Conservation (phyloP, 2,329 filamentous ascomycete genomes). For the Alternaria sp. region DNA sequence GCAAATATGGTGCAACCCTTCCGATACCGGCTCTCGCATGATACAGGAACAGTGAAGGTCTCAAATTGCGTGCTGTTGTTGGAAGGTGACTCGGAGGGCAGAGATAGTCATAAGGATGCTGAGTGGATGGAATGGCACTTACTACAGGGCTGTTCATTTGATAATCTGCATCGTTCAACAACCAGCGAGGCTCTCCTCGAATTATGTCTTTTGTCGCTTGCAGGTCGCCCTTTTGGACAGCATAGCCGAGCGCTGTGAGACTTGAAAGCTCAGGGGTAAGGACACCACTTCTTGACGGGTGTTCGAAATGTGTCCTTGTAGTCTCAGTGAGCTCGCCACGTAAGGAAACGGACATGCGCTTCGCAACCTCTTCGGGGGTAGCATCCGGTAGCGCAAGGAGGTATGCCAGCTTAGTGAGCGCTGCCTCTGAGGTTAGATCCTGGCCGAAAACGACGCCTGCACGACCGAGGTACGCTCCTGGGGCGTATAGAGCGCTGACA, state of each 20-base stretch:
- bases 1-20: slow-evolving; percentile 16
- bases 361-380: slow-evolving; percentile 69
- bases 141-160: slow-evolving; percentile 73
- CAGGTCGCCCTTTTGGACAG: slow-evolving; percentile 74
- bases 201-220: slow-evolving; percentile 70
- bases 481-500: slow-evolving; percentile 51
- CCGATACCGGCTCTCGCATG: slow-evolving; percentile 35
- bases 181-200: slow-evolving; percentile 67
- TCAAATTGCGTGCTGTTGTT: slow-evolving; percentile 9
- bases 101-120: slow-evolving; percentile 31
- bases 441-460: slow-evolving; percentile 89
- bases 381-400: slow-evolving; percentile 73
- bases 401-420: slow-evolving; percentile 88
- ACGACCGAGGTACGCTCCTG: slow-evolving; percentile 70
- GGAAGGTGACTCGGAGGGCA: slow-evolving; percentile 20
- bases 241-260: slow-evolving; percentile 79
- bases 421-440: slow-evolving; percentile 88
- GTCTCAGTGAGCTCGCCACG: slow-evolving; percentile 86
- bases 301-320: slow-evolving; percentile 74
- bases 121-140: slow-evolving; percentile 40
- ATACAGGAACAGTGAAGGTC: slow-evolving; percentile 16
- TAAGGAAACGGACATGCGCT: slow-evolving; percentile 74
- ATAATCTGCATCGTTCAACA: slow-evolving; percentile 79
- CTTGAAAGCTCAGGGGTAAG: slow-evolving; percentile 66
- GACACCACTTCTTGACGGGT: slow-evolving; percentile 66